Percentiles rank a stretch among this genome's conserved stretches.
Conservation (phyloP, 176 grass and related monocot species). For the Luzula sylvatica region DNA sequence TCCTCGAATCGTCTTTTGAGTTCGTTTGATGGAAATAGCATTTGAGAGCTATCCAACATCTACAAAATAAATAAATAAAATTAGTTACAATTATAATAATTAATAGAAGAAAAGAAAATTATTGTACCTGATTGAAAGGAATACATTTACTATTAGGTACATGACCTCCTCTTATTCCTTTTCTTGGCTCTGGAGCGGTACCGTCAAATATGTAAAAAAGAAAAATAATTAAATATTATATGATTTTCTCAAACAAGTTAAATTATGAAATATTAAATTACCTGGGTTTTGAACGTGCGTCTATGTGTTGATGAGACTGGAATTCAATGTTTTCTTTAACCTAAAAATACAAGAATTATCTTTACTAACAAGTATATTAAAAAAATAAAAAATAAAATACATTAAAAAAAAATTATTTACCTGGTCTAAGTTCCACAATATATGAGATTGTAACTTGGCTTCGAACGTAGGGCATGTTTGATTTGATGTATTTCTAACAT, state of each 20-base stretch:
- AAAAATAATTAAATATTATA: constrained; percentile 21
- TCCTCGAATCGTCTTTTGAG: constrained; percentile 70
- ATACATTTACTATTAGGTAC: constrained; percentile 93
- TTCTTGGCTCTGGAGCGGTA: constrained; percentile 69
- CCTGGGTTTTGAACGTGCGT: constrained; percentile 81
- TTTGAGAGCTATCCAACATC: constrained; percentile 84
- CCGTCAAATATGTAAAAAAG: constrained; percentile 73
- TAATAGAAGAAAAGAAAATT: constrained; percentile 3
- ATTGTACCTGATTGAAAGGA: constrained; percentile 64
- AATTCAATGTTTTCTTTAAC: constrained; percentile 68
- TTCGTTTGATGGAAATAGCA: constrained; percentile 53
- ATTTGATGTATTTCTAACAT: too few relatives aligned
- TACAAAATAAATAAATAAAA: constrained; percentile 25
- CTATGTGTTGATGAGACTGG: constrained; percentile 78
- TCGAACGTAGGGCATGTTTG: too few relatives aligned
- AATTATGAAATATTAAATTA: constrained; percentile 23
- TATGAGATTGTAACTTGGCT: constrained; percentile 86
- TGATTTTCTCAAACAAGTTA: constrained; percentile 15
- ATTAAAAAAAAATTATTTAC: constrained; percentile 17
- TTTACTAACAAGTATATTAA: background rate
- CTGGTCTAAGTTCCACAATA: constrained; percentile 82
- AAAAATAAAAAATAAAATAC: background rate
- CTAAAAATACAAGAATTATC: constrained; percentile 19
- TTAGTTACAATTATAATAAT: background rate
- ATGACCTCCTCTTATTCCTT: constrained; percentile 83